Evolutionary conservation across 2,329 filamentous ascomycete species (phyloP), one percentile per base, ranked within the genome.

Genomic region (Nothophoma quercina): DNA sequence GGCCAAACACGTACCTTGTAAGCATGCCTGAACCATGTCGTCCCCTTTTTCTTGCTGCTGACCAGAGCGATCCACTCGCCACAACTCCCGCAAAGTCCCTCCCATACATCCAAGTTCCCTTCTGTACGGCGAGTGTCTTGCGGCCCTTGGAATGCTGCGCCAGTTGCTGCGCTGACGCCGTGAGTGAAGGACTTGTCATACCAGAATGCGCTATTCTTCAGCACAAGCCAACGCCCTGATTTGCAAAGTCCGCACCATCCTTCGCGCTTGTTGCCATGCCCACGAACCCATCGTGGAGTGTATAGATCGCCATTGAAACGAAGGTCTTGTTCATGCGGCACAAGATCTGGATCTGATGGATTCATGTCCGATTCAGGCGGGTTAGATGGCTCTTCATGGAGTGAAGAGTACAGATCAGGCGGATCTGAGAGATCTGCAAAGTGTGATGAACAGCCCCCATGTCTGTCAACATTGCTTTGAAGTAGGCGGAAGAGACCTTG

Each of bases 151-250:
- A 95, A 93, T 3, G 88, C 85, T 58, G 83, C 87, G 19, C 91
- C 90, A 0, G 90, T 93, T 4, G 89, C 88, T 22, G 89, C 90
- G 68, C 88, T 91, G 71, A 96, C 91, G 41, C 91, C 91, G 68
- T 96, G 91, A 2, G 89, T 91, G 72, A 95, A 96, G 51, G 88
- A 90, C 79, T 95, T 93, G 78, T 96, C 91, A 74, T 96, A 96
- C 91, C 91, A 96, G 73, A 91, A 96, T 6, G 91, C 91, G 48
- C 89, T 93, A 76, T 96, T 95, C 79, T 95, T 96, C 53, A 96
- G 79, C 13, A 93, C 90, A 46, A 93, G 83, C 91, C 91, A 96
- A 41, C 90, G 82, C 2, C 90, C 90, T 2, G 90, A 88, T 72
- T 92, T 93, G 79, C 91, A 96, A 63, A 93, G 89, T 18, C 90